Base-by-base conservation (phyloP, 1,139 yeast species). In the Saccharomyces hybrid region DNA sequence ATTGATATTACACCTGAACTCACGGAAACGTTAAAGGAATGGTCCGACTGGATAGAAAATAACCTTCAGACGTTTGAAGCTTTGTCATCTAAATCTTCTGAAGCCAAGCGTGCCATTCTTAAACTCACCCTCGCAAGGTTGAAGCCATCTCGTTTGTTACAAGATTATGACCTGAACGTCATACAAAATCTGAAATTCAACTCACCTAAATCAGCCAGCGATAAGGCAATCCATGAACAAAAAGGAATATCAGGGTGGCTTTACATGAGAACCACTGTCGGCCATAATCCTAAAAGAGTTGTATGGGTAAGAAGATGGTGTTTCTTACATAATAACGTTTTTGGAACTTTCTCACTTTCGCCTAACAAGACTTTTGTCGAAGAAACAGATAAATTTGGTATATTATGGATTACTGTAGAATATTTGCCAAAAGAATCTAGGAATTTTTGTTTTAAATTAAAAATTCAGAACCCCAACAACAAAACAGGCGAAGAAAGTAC, bases 281-380 rank as follows among this genome's bases (percentile, higher is more conserved):
- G 79, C n/a, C 31, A 38, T 2, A 76, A 75, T 52, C 80, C 86
- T 0, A 76, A 79, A 4, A 79, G 86, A 58, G 81, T 81, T 12
- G 74, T 82, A 0, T 93, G 98, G 98, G 88, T 85, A 0, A 76
- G 84, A 58, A 75, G 96, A 54, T 93, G 98, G 98, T 87, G 86
- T 2, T 93, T 87, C 66, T 76, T 93, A 16, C 87, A 86, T 63
- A 82, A 81, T 53, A 96, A 95, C 0, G 78, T 89, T 7, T 87
- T 93, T 71, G 99, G 99, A 0, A 74, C 90, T 65, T 77, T 93
- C 44, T 75, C 82, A 3, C 70, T 88, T 42, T 80, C 93, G 42
- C 86, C 90, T 0, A 78, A 84, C 1, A 79, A 80, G 52, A 82
- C 84, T 0, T 86, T 76, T 66, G 98, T 93, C 2, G 95, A 90